These are phyloP conservation scores for Fusarium armeniacum DNA, from an alignment of 2,329 filamentous ascomycete species.

Conservation along the genomic window DNA sequence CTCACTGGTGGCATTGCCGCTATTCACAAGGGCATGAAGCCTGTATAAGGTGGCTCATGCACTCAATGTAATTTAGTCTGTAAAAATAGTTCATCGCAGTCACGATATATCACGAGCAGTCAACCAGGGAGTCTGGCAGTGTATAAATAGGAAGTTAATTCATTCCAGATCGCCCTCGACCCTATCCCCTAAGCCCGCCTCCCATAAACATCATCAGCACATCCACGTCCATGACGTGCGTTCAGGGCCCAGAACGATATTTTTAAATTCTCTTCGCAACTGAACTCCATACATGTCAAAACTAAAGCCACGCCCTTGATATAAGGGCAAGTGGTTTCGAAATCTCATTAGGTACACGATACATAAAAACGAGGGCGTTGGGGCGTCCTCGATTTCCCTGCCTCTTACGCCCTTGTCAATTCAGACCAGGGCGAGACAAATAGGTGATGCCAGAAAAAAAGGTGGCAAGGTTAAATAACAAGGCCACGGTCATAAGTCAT, in stretches of 20 bases:
- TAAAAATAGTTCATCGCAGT: slow-evolving; percentile 28
- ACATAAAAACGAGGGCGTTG: slow-evolving; percentile 50
- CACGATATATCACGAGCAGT: slow-evolving; percentile 31
- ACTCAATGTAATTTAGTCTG: slow-evolving; percentile 45
- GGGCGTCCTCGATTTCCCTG: slow-evolving; percentile 44
- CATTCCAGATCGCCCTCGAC: slow-evolving; percentile 42
- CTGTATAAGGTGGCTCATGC: slow-evolving; percentile 54
- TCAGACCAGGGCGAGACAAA: slow-evolving; percentile 45
- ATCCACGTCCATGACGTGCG: slow-evolving; percentile 37
- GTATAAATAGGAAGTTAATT: slow-evolving; percentile 48
- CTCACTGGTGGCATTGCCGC: slow-evolving; percentile 93
- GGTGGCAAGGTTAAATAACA: slow-evolving; percentile 36
- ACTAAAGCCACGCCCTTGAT: slow-evolving; percentile 51
- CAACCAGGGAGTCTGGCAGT: slow-evolving; percentile 34
- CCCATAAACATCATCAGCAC: slow-evolving; percentile 39
- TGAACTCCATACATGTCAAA: slow-evolving; percentile 55
- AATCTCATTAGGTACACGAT: slow-evolving; percentile 58
- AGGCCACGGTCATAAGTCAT: slow-evolving; percentile 32
- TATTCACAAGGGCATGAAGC: slow-evolving; percentile 97
- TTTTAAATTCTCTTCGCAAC: slow-evolving; percentile 51
- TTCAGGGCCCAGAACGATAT: slow-evolving; percentile 49
- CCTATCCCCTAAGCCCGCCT: slow-evolving; percentile 35
- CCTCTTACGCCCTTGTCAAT: slow-evolving; percentile 39
- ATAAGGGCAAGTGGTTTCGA: slow-evolving; percentile 49
- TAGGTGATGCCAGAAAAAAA: slow-evolving; percentile 39